A percentile compares a stretch with the other conserved stretches of the same genome.
phyloP scores from a whole-genome alignment of 306 rosid species.

The Alnus rubra region DNA sequence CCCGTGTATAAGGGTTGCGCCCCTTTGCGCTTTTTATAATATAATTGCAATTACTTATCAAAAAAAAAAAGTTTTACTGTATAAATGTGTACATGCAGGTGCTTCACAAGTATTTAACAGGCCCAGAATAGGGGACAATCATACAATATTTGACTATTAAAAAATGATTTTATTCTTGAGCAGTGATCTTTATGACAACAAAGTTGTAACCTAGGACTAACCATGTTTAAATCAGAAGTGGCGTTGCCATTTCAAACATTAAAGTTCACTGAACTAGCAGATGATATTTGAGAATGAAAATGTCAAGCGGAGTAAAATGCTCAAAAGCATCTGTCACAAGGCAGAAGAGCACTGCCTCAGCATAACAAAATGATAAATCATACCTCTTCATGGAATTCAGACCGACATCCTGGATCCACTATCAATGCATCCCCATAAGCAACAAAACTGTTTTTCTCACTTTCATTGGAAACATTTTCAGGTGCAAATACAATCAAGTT shows the following conservation, averaged over 20 bases:
- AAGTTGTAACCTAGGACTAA: not conserved
- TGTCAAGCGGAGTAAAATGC: not conserved
- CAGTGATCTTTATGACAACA: too few species aligned
- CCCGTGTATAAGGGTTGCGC: too few species aligned
- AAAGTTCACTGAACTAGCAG: not conserved
- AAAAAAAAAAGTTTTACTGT: too few species aligned
- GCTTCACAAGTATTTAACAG: not conserved
- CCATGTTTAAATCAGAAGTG: not conserved
- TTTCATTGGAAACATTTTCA: conserved; percentile 36
- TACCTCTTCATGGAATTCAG: conserved; percentile 79
- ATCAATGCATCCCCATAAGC: conserved; percentile 83
- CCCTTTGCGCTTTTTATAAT: too few species aligned
- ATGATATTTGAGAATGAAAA: not conserved
- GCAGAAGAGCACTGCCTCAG: not conserved
- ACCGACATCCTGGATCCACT: conserved; percentile 85
- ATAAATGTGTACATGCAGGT: not conserved
- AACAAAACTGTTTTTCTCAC: conserved; percentile 39
- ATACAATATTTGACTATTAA: not conserved
- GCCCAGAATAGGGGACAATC: not conserved
- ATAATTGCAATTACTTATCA: too few species aligned
- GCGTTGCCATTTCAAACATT: not conserved
- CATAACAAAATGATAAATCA: not conserved
- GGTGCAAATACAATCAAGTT: conserved; percentile 82
- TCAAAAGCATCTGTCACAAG: not conserved
- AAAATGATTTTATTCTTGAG: too few species aligned